These are phyloP conservation scores for Edaphochlamys debaryana DNA, from an alignment of 139 green algal species.

Conservation along the genomic window DNA sequence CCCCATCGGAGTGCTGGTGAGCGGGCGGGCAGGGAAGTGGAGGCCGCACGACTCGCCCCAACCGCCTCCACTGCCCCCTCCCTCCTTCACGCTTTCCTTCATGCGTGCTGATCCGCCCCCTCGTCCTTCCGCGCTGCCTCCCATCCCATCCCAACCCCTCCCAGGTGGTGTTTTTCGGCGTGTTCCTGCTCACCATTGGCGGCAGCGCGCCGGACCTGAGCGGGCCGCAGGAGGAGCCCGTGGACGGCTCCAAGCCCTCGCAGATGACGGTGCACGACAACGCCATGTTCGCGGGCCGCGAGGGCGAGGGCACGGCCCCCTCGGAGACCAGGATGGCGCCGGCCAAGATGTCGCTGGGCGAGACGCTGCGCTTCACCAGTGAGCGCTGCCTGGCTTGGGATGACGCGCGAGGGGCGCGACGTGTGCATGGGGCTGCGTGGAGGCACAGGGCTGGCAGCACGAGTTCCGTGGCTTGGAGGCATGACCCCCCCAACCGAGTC, in stretches of 20 bases:
- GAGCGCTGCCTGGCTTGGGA: background rate
- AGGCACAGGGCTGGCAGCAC: too few relatives aligned
- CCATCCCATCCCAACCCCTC: too few relatives aligned
- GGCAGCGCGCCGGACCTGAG: background rate
- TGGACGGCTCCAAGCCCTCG: background rate
- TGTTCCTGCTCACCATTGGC: slow-evolving; percentile 66
- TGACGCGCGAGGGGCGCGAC: background rate
- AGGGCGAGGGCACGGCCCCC: background rate
- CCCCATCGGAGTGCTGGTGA: slow-evolving; percentile 70
- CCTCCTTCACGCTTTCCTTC: too few relatives aligned
- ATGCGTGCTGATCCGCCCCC: too few relatives aligned
- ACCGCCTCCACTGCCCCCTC: too few relatives aligned
- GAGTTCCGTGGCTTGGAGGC: too few relatives aligned
- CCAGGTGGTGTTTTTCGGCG: slow-evolving; percentile 72
- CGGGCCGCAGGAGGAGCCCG: background rate
- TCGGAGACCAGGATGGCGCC: background rate
- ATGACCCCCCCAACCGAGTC: too few relatives aligned
- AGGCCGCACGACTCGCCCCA: too few relatives aligned
- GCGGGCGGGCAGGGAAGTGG: too few relatives aligned
- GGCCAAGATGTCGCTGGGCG: slow-evolving; percentile 33
- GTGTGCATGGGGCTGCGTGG: too few relatives aligned
- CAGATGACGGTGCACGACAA: slow-evolving; percentile 22
- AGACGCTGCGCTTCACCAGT: slow-evolving; percentile 51
- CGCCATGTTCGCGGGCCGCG: slow-evolving; percentile 1
- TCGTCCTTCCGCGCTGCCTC: too few relatives aligned